Conservation (phyloP, 352 stramenopile genomes). For the Phytophthora citricola region DNA sequence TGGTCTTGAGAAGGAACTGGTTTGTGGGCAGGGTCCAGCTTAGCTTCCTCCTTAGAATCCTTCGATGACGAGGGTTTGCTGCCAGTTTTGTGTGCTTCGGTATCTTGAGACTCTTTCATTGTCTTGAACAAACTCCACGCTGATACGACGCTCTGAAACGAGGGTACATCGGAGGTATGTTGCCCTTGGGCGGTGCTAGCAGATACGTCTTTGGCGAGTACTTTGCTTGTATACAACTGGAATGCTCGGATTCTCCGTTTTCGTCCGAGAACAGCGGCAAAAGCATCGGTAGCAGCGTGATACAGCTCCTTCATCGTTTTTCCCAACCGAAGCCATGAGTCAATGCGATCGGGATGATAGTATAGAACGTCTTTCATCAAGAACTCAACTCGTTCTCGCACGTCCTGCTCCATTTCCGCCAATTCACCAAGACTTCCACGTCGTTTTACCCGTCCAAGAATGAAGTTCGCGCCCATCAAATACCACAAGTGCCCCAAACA, state of each 20-base stretch:
- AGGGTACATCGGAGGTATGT: slow-evolving; percentile 6
- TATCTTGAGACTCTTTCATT: slow-evolving; percentile 62
- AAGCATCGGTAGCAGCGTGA: slow-evolving; percentile 67
- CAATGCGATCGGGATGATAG: slow-evolving; percentile 62
- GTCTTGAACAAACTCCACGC: slow-evolving; percentile 56
- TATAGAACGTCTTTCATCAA: slow-evolving; percentile 70
- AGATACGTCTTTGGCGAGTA: background rate
- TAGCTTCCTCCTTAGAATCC: slow-evolving; percentile 10
- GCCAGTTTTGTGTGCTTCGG: slow-evolving; percentile 10
- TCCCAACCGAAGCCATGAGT: slow-evolving; percentile 73
- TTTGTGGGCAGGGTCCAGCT: background rate
- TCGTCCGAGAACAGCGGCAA: slow-evolving; percentile 54
- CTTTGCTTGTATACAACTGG: slow-evolving; percentile 35
- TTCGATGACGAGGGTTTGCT: slow-evolving; percentile 5
- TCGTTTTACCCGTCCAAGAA: slow-evolving; percentile 62
- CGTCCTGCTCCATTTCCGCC: slow-evolving; percentile 61
- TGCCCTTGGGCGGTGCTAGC: background rate
- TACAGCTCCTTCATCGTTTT: slow-evolving; percentile 79
- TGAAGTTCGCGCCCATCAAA: slow-evolving; percentile 75
- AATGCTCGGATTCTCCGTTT: slow-evolving; percentile 51
- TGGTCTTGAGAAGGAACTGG: slow-evolving; percentile 1
- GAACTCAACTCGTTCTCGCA: slow-evolving; percentile 64
- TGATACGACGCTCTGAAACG: slow-evolving; percentile 54
- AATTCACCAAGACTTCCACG: slow-evolving; percentile 67
- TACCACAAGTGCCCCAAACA: slow-evolving; percentile 76